Evolutionary conservation across 225 moss, liverwort and hornwort species (phyloP).

Genomic region (Neckera pumila): DNA sequence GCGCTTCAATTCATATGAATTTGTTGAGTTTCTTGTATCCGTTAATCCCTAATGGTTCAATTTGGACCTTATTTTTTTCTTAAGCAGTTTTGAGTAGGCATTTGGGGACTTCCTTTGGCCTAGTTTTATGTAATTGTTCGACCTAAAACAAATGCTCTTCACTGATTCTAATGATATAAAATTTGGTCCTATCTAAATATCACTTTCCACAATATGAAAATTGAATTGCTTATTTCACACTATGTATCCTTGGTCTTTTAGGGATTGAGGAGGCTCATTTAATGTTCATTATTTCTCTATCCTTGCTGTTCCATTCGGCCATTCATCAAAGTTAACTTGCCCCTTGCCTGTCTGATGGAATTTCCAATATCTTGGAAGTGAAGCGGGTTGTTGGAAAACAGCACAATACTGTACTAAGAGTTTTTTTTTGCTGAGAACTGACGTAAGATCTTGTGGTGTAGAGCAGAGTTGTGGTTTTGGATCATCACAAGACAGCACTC

Average conservation of each 20-base stretch:
- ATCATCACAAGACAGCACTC: conserved; percentile 88
- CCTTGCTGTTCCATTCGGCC: not conserved
- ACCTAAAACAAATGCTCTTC: not conserved
- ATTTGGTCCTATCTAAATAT: not conserved
- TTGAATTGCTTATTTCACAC: not conserved
- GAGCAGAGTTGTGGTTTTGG: conserved; percentile 79
- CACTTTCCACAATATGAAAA: not conserved
- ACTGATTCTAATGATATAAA: not conserved
- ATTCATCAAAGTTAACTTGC: not conserved
- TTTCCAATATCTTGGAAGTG: not conserved
- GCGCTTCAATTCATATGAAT: not conserved
- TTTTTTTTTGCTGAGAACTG: not conserved
- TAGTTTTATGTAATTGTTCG: not conserved
- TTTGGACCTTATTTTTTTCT: not conserved
- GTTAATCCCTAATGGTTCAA: not conserved
- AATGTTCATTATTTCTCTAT: not conserved
- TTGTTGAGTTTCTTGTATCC: not conserved
- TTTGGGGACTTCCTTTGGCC: not conserved
- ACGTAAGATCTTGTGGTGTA: conserved; percentile 20
- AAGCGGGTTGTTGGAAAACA: not conserved
- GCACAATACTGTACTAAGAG: not conserved
- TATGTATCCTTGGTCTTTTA: not conserved
- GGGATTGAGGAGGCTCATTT: not conserved
- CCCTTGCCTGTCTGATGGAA: not conserved
- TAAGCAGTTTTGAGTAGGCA: not conserved